Percentiles rank a stretch among this genome's conserved stretches.
Evolutionary conservation across 1,139 yeast species (phyloP).

Genomic region (Kluyveromyces sp.): DNA sequence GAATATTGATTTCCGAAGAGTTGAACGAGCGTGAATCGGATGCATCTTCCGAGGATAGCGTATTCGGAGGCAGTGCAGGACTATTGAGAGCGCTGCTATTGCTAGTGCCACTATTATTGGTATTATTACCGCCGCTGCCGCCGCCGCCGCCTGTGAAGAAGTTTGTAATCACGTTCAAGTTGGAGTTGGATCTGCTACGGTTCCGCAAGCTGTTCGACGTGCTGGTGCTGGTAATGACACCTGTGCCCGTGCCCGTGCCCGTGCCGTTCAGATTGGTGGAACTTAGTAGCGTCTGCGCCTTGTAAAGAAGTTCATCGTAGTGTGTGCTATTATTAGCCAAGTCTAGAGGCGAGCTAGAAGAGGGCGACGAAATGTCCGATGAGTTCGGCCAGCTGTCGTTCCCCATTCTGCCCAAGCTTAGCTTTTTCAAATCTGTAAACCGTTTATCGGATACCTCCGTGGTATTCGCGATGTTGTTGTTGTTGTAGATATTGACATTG

Average conservation of each 20-base stretch:
- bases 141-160: neutral
- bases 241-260: neutral
- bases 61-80: no score
- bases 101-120: neutral
- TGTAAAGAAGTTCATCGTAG: neutral
- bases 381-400: neutral
- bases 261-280: neutral
- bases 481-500: neutral
- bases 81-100: no score
- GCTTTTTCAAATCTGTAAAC: conserved; percentile 1
- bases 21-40: neutral
- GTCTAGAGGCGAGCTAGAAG: neutral
- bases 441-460: conserved; percentile 4
- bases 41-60: neutral
- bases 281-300: neutral
- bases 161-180: conserved; percentile 2
- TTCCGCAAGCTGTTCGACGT: neutral
- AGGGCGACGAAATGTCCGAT: conserved; percentile 1
- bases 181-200: conserved; percentile 14
- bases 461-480: neutral
- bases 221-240: conserved; percentile 1
- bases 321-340: neutral
- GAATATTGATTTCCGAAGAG: conserved; percentile 1
- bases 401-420: neutral
- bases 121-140: neutral